These are phyloP conservation scores for Obba rivulosa DNA, from an alignment of 768 basidiomycete species.

Conservation along the genomic window DNA sequence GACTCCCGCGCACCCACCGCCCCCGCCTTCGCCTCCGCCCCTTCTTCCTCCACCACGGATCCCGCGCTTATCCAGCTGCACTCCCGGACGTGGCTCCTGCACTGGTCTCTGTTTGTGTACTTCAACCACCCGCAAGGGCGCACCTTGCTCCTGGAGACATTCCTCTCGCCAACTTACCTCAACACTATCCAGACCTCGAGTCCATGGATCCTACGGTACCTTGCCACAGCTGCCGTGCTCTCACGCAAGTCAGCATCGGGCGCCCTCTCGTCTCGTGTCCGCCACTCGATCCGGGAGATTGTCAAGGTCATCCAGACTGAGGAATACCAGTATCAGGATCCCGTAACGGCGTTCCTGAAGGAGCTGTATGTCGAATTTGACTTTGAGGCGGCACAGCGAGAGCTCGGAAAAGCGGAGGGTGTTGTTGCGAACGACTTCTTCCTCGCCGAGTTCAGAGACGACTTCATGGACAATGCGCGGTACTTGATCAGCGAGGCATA, in stretches of 20 bases:
- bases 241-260: slow-evolving; percentile 71
- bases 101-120: slow-evolving; percentile 98
- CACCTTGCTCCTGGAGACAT: slow-evolving; percentile 89
- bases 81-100: slow-evolving; percentile 92
- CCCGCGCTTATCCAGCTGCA: slow-evolving; percentile 85
- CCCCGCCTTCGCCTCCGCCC: slow-evolving; percentile 28
- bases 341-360: slow-evolving; percentile 88
- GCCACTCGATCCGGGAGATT: slow-evolving; percentile 85
- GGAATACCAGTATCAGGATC: slow-evolving; percentile 94
- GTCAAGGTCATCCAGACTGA: slow-evolving; percentile 93
- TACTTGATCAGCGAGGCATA: slow-evolving; percentile 97
- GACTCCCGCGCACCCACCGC: slow-evolving; percentile 67
- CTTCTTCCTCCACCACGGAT: slow-evolving; percentile 33
- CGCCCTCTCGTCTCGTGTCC: slow-evolving; percentile 62
- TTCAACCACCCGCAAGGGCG: slow-evolving; percentile 94
- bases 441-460: slow-evolving; percentile 82
- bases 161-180: slow-evolving; percentile 94
- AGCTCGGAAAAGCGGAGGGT: slow-evolving; percentile 70
- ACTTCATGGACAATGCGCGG: slow-evolving; percentile 94
- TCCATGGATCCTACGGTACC: slow-evolving; percentile 93
- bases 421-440: slow-evolving; percentile 94
- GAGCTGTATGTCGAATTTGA: slow-evolving; percentile 95
- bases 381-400: slow-evolving; percentile 89
- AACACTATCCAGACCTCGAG: slow-evolving; percentile 97
- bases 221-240: slow-evolving; percentile 89